Conservation (phyloP, 352 stramenopile species). For the Globisporangium orthogonon region DNA sequence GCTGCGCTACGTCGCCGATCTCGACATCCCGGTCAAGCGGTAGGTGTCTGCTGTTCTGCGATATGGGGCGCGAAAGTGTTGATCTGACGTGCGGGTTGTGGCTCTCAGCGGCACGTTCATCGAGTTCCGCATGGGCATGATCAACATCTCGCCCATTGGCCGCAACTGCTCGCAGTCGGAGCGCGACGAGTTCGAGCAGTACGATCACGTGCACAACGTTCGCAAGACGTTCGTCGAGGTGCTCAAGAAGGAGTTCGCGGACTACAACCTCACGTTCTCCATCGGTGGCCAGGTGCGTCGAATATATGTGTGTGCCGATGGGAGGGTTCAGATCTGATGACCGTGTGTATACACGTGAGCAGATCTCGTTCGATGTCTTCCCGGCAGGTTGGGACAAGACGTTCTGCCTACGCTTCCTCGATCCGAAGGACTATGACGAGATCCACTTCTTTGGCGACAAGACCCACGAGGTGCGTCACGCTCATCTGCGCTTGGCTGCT, state of each 20-base stretch:
- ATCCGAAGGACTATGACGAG: conserved; percentile 95
- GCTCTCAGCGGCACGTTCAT: conserved; percentile 93
- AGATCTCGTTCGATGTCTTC: conserved; percentile 99
- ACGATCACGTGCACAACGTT: conserved; percentile 92
- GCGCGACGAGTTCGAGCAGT: conserved; percentile 97
- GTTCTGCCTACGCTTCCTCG: conserved; percentile 95
- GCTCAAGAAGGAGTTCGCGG: conserved; percentile 92
- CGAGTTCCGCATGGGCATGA: conserved; percentile 98
- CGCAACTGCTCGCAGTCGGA: conserved; percentile 98
- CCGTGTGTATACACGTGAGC: conserved; percentile 13
- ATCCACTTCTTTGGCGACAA: conserved; percentile 99
- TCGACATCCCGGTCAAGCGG: conserved; percentile 97
- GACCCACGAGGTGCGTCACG: conserved; percentile 85
- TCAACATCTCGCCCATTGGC: conserved; percentile 99
- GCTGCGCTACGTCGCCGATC: conserved; percentile 90
- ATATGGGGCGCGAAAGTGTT: background rate
- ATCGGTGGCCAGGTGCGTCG: conserved; percentile 91
- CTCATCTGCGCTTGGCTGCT: background rate
- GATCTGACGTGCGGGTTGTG: background rate
- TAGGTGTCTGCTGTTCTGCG: conserved; percentile 5
- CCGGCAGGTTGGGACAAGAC: conserved; percentile 99
- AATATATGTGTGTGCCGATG: background rate
- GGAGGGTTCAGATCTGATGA: background rate
- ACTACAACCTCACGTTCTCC: conserved; percentile 96
- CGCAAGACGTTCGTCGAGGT: conserved; percentile 95